Conservation (phyloP, 1,284 basidiomycete species). For the Psilocybe mexicana region DNA sequence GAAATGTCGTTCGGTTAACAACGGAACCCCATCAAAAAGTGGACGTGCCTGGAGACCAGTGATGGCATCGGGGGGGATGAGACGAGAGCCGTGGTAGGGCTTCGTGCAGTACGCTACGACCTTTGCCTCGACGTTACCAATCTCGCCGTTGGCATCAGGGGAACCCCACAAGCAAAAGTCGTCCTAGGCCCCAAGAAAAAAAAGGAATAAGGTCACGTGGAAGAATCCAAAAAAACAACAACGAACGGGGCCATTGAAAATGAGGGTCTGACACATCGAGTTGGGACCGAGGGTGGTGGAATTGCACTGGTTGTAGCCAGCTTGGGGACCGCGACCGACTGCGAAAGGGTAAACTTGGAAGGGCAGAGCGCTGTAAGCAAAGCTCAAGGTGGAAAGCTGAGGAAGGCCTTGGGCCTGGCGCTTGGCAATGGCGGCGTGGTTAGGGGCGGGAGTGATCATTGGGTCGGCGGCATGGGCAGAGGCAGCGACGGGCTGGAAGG, state of each 20-base stretch:
- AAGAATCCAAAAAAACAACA: not conserved
- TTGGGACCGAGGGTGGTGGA: constrained; percentile 17
- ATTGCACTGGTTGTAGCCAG: constrained; percentile 20
- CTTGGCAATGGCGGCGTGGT: not conserved
- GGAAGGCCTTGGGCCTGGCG: not conserved
- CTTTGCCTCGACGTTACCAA: constrained; percentile 20
- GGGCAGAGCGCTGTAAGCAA: constrained; percentile 17
- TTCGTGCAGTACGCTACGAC: constrained; percentile 23
- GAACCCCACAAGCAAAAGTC: constrained; percentile 24
- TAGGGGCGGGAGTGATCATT: not conserved
- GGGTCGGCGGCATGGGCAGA: not conserved
- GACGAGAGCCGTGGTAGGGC: constrained; percentile 20
- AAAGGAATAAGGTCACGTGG: not conserved
- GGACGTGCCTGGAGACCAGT: constrained; percentile 21
- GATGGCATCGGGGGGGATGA: constrained; percentile 20
- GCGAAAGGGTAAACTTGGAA: constrained; percentile 21
- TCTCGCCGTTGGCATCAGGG: constrained; percentile 15
- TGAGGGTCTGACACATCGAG: constrained; percentile 21
- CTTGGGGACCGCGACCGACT: constrained; percentile 19
- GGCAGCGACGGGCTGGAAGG: not conserved
- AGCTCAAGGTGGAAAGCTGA: constrained; percentile 16
- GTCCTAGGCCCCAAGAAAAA: constrained; percentile 4
- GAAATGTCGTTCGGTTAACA: not conserved
- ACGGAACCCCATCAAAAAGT: not conserved
- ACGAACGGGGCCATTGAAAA: constrained; percentile 21